phyloP scores from a whole-genome alignment of 345 rosid genomes.

The Dimocarpus longan region DNA sequence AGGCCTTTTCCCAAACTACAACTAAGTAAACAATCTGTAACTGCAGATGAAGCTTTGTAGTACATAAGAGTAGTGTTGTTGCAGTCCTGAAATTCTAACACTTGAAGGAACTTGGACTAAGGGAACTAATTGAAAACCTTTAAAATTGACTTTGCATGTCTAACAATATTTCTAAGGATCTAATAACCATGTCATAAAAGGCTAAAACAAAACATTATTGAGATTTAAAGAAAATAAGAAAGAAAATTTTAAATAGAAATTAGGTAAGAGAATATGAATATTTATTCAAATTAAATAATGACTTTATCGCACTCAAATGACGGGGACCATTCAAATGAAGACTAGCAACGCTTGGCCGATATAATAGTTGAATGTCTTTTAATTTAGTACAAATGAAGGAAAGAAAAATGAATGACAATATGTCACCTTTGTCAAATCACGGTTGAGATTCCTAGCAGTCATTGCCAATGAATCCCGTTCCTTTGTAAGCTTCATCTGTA shows the following conservation, averaged over 20 bases:
- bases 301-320: background rate
- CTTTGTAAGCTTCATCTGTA: slow-evolving; percentile 69
- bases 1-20: background rate
- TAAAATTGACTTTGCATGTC: background rate
- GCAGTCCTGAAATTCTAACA: background rate
- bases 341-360: background rate
- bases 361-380: background rate
- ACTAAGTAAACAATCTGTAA: background rate
- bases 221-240: background rate
- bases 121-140: background rate
- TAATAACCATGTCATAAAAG: background rate
- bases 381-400: background rate
- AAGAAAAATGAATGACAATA: background rate
- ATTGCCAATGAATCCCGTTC: slow-evolving; percentile 75
- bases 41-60: background rate
- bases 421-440: slow-evolving; percentile 79
- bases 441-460: slow-evolving; percentile 80
- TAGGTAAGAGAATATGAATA: background rate
- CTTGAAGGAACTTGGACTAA: background rate
- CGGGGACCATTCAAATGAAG: background rate
- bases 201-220: background rate
- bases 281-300: background rate
- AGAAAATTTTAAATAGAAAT: no score
- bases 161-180: background rate
- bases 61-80: background rate